Evolutionary conservation across 257 asterid genomes (phyloP).

Genomic region (Coffea canephora): DNA sequence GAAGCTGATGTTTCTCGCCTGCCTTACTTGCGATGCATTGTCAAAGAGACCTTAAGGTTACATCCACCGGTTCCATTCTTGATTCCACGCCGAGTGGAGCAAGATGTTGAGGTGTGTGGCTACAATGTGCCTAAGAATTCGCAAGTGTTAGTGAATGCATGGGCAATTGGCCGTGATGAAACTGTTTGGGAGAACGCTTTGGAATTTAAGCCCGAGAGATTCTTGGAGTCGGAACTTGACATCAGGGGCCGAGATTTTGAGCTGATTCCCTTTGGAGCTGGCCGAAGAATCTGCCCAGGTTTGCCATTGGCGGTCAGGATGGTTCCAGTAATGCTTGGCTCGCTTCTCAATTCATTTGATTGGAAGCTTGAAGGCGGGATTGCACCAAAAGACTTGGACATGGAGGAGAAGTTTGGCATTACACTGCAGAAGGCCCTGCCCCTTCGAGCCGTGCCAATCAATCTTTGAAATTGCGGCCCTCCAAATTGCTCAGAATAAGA

Average conservation of each 20-base stretch:
- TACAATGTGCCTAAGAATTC: constrained; percentile 21
- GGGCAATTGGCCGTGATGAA: constrained; percentile 37
- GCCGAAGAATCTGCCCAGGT: constrained; percentile 35
- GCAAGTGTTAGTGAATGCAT: constrained; percentile 29
- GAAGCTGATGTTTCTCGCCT: constrained; percentile 21
- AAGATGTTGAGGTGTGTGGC: constrained; percentile 26
- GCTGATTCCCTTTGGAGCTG: constrained; percentile 39
- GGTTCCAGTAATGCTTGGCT: constrained; percentile 29
- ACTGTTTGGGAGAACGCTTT: constrained; percentile 19
- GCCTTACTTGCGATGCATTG: constrained; percentile 27
- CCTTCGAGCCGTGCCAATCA: constrained; percentile 22
- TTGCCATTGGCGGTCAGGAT: constrained; percentile 30
- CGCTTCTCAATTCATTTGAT: constrained; percentile 25
- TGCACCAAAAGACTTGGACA: constrained; percentile 27
- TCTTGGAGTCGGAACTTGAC: constrained; percentile 25
- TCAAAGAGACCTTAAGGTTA: constrained; percentile 31
- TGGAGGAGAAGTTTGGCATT: constrained; percentile 37
- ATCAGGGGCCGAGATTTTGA: constrained; percentile 32
- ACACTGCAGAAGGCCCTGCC: constrained; percentile 27
- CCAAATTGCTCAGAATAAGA: not conserved
- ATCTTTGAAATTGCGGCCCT: constrained; percentile 1
- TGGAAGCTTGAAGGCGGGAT: constrained; percentile 33
- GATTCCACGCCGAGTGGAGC: constrained; percentile 27
- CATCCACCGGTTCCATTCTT: constrained; percentile 31
- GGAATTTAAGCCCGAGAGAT: constrained; percentile 33